Evolutionary conservation across 2,329 filamentous ascomycete genomes (phyloP), one percentile per base, ranked within the genome.

Genomic region (Alternaria viburni): DNA sequence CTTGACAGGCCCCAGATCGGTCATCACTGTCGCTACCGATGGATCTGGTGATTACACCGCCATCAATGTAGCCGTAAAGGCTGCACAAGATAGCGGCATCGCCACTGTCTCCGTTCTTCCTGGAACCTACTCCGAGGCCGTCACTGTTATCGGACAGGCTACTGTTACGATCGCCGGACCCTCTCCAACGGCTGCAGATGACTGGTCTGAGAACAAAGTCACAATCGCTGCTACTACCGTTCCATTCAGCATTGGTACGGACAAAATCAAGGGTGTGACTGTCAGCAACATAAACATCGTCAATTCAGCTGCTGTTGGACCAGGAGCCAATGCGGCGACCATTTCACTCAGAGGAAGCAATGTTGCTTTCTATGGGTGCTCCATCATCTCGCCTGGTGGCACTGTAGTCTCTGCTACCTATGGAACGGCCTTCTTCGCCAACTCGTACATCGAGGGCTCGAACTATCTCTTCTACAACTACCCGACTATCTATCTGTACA

Each of bases 1-100:
- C 3, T 26, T 55, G 15, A 61, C 64, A 15, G 58, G 61, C n/a
- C 10, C 52, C 6, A 56, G 19, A 30, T 44, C 77, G 17, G 78
- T 75, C 9, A 77, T 85, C 30, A 83, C 82, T 1, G 83, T 85
- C 54, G 82, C 82, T 15, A 61, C 77, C 1, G 82, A 84, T 65
- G 81, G 81, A 28, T 80, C 76, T 21, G 82, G 79, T 19, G 81
- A 84, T 51, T 85, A 81, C 59, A 83, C 82, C 15, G 81, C 77
- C 11, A 83, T 85, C 67, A 79, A 78, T 54, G 75, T 80, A 15
- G 83, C 83, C 26, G 77, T 85, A 17, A 72, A 78, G 4, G 82
- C 81, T 28, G 84, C 84, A 1, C 79, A 83, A 64, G 76, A 69
- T 54, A 79, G 78, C 54, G 77, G 72, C 1, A 74, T 81, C 21